A percentile compares a stretch with the other conserved stretches of the same genome.
These are phyloP conservation scores for Tulasnella sp. DNA, from an alignment of 768 basidiomycete species.

Conservation along the genomic window DNA sequence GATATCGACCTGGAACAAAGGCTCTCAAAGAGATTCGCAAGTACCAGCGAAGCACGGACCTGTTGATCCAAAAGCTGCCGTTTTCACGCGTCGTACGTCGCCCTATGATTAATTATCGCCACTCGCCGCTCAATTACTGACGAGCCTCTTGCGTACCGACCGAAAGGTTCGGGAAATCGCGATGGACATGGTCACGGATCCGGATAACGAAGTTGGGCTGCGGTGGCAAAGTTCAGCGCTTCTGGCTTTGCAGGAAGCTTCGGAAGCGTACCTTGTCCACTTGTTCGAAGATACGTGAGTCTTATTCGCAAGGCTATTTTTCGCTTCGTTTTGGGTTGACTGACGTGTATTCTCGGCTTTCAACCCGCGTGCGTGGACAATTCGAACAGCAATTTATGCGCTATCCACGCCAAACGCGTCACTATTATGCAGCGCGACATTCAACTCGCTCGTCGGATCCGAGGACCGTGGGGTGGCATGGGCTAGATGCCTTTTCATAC, in stretches of 20 bases:
- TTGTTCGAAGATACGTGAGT: slow-evolving; percentile 98
- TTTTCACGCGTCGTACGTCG: slow-evolving; percentile 83
- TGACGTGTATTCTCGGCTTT: not conserved
- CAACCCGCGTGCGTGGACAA: not conserved
- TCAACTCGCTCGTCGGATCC: slow-evolving; percentile 90
- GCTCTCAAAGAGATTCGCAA: slow-evolving; percentile 89
- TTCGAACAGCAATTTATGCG: slow-evolving; percentile 76
- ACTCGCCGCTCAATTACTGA: not conserved
- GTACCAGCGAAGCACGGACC: slow-evolving; percentile 90
- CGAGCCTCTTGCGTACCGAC: not conserved
- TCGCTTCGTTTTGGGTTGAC: not conserved
- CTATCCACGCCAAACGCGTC: slow-evolving; percentile 95
- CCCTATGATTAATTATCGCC: not conserved
- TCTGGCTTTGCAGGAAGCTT: slow-evolving; percentile 92
- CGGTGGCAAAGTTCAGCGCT: slow-evolving; percentile 97
- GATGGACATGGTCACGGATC: slow-evolving; percentile 75
- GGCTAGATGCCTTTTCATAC: slow-evolving; percentile 31
- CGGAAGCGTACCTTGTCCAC: slow-evolving; percentile 91
- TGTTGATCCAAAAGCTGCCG: slow-evolving; percentile 81
- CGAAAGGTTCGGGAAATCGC: slow-evolving; percentile 91
- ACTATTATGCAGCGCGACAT: slow-evolving; percentile 98
- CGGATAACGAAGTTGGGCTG: slow-evolving; percentile 52
- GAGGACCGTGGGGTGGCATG: slow-evolving; percentile 81
- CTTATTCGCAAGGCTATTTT: not conserved
- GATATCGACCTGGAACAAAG: slow-evolving; percentile 88